Evolutionary conservation across 164 flowering plant species (phyloP).

Genomic region (Umbellularia californica): DNA sequence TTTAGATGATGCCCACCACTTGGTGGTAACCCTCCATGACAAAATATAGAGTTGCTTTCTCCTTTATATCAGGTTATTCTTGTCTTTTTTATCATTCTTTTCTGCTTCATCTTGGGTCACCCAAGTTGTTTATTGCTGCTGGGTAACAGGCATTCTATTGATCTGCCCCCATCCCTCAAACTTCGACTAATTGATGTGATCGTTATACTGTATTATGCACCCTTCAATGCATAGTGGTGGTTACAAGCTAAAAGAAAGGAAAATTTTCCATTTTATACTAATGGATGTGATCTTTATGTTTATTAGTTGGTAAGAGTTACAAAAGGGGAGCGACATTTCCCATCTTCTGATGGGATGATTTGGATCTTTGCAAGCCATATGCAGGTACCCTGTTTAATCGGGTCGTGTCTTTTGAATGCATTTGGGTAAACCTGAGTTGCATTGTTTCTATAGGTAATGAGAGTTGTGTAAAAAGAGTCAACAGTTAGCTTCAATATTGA

Average conservation of each 20-base stretch:
- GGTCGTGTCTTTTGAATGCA: too few species aligned
- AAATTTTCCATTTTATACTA: background rate
- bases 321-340: too few species aligned
- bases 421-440: too few species aligned
- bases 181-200: background rate
- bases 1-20: constrained; percentile 81
- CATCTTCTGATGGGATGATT: too few species aligned
- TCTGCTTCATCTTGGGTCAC: background rate
- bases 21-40: constrained; percentile 79
- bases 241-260: background rate
- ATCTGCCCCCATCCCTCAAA: background rate
- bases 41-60: constrained; percentile 36
- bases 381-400: too few species aligned
- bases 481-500: too few species aligned
- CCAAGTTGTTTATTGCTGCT: background rate
- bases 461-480: too few species aligned
- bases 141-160: background rate
- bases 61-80: background rate
- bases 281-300: background rate
- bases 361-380: too few species aligned
- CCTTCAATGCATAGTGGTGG: background rate
- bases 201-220: constrained; percentile 1
- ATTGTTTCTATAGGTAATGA: too few species aligned
- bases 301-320: too few species aligned
- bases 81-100: background rate